Base-by-base conservation (phyloP, 768 basidiomycete genomes). In the Boletus rubescentipes region DNA sequence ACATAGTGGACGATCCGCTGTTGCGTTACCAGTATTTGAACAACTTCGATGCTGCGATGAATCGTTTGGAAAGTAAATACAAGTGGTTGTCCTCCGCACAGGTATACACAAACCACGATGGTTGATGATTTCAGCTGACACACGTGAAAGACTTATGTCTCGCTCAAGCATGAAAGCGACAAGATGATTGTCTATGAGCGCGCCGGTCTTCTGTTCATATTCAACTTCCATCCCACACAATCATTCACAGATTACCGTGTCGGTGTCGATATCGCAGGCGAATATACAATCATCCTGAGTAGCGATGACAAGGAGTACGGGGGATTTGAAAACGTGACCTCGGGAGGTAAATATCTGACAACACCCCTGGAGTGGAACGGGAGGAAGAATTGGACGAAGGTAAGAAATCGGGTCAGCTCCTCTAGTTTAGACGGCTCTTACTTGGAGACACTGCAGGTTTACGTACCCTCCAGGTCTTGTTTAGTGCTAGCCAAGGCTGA, bases 101-200 rank as follows among this genome's bases (percentile, higher is more conserved):
- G 72, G 89, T 89, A 70, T 63, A 74, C 21, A 29, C 30, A 38
- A 14, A 23, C 5, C n/a, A n/a, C 18, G 23, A 14, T 21, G 10
- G 20, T 38, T 6, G 23, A 36, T 14, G 5, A 36, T 53, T 40
- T 38, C 29, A 20, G 26, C 42, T 66, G 37, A 70, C 46, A 39
- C 30, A 21, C 35, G 9, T 49, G 39, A 34, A 57, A 93, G 84
- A 95, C 91, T 5, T 93, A 91, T 62, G 87, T 98, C 34, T 98
- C 95, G 21, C 81, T 99, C 58, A 98, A 97, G 76, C 79, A 98
- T 67, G 93, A 98, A 71, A 71, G 55, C 10, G 97, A 98, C 80
- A 98, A 98, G 75, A 81, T 96, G 58, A 76, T 98, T 64, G 93
- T 91, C 7, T 98, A 84, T 67, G 97, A 99, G 77, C 89, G 97